Conservation (phyloP, 169 alveolate genomes). For the Plasmodium vinckei region DNA sequence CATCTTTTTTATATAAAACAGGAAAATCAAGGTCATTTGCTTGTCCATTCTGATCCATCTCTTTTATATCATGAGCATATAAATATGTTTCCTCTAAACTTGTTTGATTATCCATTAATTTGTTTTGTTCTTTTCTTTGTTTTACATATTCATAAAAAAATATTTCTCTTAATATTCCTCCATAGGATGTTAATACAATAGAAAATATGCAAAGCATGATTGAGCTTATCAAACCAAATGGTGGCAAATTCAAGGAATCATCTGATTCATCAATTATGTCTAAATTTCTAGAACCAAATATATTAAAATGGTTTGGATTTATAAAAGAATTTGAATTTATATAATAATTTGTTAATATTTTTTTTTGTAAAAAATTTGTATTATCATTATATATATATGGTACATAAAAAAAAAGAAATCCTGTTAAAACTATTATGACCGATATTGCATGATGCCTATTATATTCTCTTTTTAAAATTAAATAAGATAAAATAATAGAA, state of each 20-base stretch:
- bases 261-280: neutral
- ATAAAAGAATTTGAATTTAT: slow-evolving; percentile 13
- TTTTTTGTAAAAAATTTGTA: slow-evolving; percentile 4
- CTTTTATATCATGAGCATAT: neutral
- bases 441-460: slow-evolving; percentile 55
- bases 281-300: neutral
- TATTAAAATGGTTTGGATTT: slow-evolving; percentile 3
- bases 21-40: no score
- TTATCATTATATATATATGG: slow-evolving; percentile 49
- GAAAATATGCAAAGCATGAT: slow-evolving; percentile 48
- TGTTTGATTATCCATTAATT: neutral
- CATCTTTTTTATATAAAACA: neutral
- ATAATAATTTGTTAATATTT: slow-evolving; percentile 25
- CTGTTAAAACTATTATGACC: slow-evolving; percentile 40
- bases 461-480: slow-evolving; percentile 55
- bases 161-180: slow-evolving; percentile 68
- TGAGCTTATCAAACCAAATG: slow-evolving; percentile 38
- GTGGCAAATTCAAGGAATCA: slow-evolving; percentile 14
- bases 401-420: slow-evolving; percentile 53
- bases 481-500: slow-evolving; percentile 54
- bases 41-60: neutral
- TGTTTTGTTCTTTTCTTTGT: neutral
- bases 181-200: slow-evolving; percentile 51
- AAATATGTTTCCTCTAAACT: neutral
- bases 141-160: slow-evolving; percentile 50